A percentile compares a stretch with the other conserved stretches of the same genome.
Conservation (phyloP, 352 stramenopile genomes). For the Pythium chondricola region DNA sequence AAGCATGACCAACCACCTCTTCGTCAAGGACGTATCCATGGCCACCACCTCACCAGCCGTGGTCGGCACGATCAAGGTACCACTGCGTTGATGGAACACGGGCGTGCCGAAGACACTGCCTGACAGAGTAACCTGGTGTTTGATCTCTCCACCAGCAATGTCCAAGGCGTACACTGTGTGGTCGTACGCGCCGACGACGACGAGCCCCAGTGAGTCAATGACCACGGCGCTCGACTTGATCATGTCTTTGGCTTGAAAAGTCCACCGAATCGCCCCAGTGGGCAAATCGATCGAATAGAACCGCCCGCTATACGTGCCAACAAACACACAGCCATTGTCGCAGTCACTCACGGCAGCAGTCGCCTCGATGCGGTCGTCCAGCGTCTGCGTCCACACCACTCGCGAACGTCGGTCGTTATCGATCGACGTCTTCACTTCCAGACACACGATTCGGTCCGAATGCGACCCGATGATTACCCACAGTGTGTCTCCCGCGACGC, state of each 20-base stretch:
- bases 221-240: conserved; percentile 52
- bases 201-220: conserved; percentile 30
- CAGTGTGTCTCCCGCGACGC: not conserved
- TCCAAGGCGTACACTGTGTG: conserved; percentile 37
- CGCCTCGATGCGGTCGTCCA: conserved; percentile 60
- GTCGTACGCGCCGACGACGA: conserved; percentile 48
- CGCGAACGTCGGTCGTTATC: not conserved
- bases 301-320: conserved; percentile 46
- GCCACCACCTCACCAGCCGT: conserved; percentile 30
- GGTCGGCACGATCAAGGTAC: conserved; percentile 31
- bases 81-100: conserved; percentile 15
- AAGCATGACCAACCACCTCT: conserved; percentile 12
- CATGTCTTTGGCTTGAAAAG: conserved; percentile 20
- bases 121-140: conserved; percentile 24
- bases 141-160: conserved; percentile 7
- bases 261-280: conserved; percentile 26
- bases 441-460: conserved; percentile 32
- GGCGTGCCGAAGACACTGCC: conserved; percentile 52
- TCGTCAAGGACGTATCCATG: not conserved
- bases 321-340: conserved; percentile 24
- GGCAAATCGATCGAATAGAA: conserved; percentile 38
- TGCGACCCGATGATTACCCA: conserved; percentile 48
- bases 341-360: conserved; percentile 33
- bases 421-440: conserved; percentile 23
- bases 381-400: conserved; percentile 28